phyloP scores from a whole-genome alignment of 2,329 filamentous ascomycete genomes.

The Mariannaea sp. region DNA sequence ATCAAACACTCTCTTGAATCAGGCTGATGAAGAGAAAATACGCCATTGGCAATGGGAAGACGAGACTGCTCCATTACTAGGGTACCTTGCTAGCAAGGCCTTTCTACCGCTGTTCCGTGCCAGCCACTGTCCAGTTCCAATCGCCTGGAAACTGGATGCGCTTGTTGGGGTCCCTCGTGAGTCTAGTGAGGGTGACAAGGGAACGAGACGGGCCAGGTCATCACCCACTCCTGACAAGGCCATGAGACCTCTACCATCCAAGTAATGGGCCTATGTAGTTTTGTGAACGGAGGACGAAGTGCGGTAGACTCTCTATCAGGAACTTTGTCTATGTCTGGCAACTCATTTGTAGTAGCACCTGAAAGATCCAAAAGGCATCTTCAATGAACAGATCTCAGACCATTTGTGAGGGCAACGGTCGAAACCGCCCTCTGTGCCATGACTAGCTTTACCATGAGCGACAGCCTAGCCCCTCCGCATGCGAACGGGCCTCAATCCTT shows the following conservation, averaged over 20 bases:
- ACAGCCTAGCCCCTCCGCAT: conserved; percentile 9
- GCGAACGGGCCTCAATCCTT: conserved; percentile 20
- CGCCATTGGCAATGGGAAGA: conserved; percentile 24
- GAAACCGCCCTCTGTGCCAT: not conserved
- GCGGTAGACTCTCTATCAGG: not conserved
- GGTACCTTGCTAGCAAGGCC: conserved; percentile 27
- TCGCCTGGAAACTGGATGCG: conserved; percentile 32
- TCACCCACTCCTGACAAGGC: conserved; percentile 15
- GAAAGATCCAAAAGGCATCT: not conserved
- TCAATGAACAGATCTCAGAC: not conserved
- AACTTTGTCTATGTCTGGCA: not conserved
- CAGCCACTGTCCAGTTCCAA: conserved; percentile 31
- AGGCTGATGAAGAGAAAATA: conserved; percentile 20
- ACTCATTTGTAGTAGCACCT: not conserved
- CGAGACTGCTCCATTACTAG: conserved; percentile 24
- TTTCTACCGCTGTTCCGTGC: conserved; percentile 23
- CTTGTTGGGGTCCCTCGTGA: conserved; percentile 21
- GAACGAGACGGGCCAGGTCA: not conserved
- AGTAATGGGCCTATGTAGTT: not conserved
- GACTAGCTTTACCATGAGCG: not conserved
- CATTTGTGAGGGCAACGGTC: not conserved
- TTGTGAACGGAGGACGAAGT: not conserved
- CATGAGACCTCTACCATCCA: conserved; percentile 15
- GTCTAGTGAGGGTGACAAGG: conserved; percentile 8
- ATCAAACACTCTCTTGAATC: conserved; percentile 21